Conservation (phyloP, 345 rosid genomes). For the Citrus hindsii region DNA sequence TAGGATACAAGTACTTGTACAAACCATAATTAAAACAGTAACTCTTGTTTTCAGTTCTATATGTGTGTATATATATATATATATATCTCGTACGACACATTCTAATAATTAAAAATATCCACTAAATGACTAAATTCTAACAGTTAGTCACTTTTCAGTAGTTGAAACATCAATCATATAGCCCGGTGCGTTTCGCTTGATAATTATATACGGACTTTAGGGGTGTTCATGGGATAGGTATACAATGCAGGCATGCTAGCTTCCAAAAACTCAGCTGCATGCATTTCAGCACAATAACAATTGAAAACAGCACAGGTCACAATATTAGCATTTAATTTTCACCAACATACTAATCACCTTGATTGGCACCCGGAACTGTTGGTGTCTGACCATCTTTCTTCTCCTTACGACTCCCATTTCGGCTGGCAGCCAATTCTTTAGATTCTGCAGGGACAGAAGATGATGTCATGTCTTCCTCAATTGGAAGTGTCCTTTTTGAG, state of each 20-base stretch:
- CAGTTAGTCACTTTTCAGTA: not conserved
- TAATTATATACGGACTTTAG: slow-evolving; percentile 25
- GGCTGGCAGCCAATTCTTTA: slow-evolving; percentile 51
- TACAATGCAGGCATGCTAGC: slow-evolving; percentile 27
- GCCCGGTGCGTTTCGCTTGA: not conserved
- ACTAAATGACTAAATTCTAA: not conserved
- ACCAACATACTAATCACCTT: not conserved
- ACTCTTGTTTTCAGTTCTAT: too few relatives aligned
- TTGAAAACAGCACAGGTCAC: not conserved
- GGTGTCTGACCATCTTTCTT: slow-evolving; percentile 43
- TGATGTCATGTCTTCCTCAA: slow-evolving; percentile 55
- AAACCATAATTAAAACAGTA: too few relatives aligned
- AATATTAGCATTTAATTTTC: not conserved
- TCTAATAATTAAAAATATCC: too few relatives aligned
- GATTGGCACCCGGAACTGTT: slow-evolving; percentile 22
- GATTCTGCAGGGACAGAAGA: slow-evolving; percentile 35
- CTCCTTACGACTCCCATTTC: slow-evolving; percentile 33
- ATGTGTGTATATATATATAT: too few relatives aligned
- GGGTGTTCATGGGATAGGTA: not conserved
- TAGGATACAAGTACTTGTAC: too few relatives aligned
- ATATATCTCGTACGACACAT: not conserved
- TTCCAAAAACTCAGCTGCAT: slow-evolving; percentile 47
- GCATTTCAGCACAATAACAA: slow-evolving; percentile 18
- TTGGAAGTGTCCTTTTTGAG: slow-evolving; percentile 80
- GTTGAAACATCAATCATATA: not conserved